Evolutionary conservation across 805 yeast genomes (phyloP).

Genomic region (Metschnikowia shivogae): DNA sequence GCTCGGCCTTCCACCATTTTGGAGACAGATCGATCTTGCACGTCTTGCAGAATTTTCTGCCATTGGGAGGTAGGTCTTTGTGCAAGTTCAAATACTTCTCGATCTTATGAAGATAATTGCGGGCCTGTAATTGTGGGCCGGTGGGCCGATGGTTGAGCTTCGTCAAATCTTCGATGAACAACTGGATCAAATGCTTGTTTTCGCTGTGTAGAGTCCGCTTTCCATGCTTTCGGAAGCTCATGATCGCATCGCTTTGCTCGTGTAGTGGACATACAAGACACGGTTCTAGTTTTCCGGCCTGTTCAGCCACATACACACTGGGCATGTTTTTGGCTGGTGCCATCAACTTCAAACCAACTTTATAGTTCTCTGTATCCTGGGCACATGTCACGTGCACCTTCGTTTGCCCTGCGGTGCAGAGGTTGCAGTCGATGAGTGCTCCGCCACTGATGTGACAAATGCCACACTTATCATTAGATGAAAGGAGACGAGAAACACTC

Average conservation of each 20-base stretch:
- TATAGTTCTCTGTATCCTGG: constrained; percentile 40
- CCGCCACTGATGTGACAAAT: constrained; percentile 49
- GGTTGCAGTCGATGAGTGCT: constrained; percentile 43
- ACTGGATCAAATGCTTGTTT: constrained; percentile 34
- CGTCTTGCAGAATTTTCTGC: constrained; percentile 14
- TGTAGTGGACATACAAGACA: constrained; percentile 43
- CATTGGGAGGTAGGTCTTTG: neutral
- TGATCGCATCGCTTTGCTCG: constrained; percentile 16
- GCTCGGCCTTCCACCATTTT: constrained; percentile 30
- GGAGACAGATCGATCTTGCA: constrained; percentile 31
- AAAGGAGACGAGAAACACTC: constrained; percentile 25
- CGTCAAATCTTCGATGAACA: constrained; percentile 36
- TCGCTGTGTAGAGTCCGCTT: constrained; percentile 23
- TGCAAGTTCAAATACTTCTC: constrained; percentile 5
- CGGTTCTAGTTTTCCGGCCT: constrained; percentile 42
- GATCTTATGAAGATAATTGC: constrained; percentile 24
- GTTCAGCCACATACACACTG: constrained; percentile 18
- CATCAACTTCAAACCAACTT: constrained; percentile 51
- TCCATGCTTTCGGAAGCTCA: constrained; percentile 28
- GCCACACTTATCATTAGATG: constrained; percentile 37
- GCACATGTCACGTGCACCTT: constrained; percentile 57
- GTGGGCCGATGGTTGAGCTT: constrained; percentile 18
- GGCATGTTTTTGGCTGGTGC: constrained; percentile 16
- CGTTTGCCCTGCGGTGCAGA: constrained; percentile 31
- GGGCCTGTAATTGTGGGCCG: constrained; percentile 33